A percentile compares a stretch with the other conserved stretches of the same genome.
These are phyloP conservation scores for Neofusicoccum sp. DNA, from an alignment of 2,329 filamentous ascomycete genomes.

Conservation along the genomic window DNA sequence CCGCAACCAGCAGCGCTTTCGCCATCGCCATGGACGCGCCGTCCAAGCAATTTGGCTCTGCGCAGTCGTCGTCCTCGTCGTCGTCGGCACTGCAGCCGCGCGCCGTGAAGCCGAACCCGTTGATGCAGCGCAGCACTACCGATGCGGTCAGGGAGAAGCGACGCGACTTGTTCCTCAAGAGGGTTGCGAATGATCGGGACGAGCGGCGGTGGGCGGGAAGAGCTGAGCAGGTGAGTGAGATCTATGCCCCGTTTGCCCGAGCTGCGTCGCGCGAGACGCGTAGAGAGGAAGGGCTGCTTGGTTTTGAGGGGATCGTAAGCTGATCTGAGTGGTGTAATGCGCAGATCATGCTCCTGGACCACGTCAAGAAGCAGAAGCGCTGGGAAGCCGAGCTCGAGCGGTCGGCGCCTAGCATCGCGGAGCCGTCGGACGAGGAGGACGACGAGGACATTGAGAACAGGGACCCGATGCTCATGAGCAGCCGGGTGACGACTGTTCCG, in stretches of 20 bases:
- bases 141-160: slow-evolving; percentile 63
- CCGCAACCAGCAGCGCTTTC: background rate
- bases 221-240: slow-evolving; percentile 45
- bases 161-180: slow-evolving; percentile 67
- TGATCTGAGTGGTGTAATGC: background rate
- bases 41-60: background rate
- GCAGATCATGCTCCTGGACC: slow-evolving; percentile 50
- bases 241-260: background rate
- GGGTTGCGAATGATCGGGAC: slow-evolving; percentile 45
- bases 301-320: background rate
- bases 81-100: slow-evolving; percentile 30
- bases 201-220: slow-evolving; percentile 46
- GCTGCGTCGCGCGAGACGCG: background rate
- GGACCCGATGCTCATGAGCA: slow-evolving; percentile 7
- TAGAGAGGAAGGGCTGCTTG: background rate
- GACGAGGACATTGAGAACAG: slow-evolving; percentile 2
- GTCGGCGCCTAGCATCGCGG: slow-evolving; percentile 38
- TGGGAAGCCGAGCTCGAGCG: slow-evolving; percentile 47
- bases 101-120: slow-evolving; percentile 60
- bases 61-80: slow-evolving; percentile 44
- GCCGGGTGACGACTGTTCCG: background rate
- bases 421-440: slow-evolving; percentile 20
- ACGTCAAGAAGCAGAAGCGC: slow-evolving; percentile 40
- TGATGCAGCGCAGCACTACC: slow-evolving; percentile 52
- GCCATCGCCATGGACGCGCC: background rate